phyloP scores from a whole-genome alignment of 768 basidiomycete species.

The Tulasnella sp. region DNA sequence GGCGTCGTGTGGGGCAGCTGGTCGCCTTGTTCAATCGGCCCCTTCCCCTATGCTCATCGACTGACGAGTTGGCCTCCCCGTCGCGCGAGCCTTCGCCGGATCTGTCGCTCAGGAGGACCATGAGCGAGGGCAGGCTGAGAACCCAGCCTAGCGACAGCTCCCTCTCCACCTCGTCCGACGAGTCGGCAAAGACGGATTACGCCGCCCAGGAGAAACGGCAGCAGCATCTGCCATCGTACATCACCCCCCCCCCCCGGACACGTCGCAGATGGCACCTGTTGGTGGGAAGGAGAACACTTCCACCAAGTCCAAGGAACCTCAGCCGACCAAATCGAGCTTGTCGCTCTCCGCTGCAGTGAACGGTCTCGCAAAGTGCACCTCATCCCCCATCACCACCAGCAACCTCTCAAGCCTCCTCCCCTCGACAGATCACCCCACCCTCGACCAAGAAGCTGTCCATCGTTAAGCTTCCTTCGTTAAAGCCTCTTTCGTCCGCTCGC shows the following conservation, averaged over 20 bases:
- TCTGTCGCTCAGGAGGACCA: not conserved
- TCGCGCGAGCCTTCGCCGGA: not conserved
- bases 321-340: constrained; percentile 24
- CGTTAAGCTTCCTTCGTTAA: constrained; percentile 29
- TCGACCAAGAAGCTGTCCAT: constrained; percentile 34
- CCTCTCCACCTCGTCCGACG: not conserved
- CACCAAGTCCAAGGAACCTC: not conserved
- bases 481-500: not conserved
- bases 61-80: not conserved
- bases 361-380: not conserved
- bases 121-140: not conserved
- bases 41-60: not conserved
- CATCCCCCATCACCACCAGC: too few species aligned
- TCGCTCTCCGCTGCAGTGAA: not conserved
- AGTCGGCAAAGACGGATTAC: not conserved
- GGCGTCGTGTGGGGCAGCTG: constrained; percentile 69
- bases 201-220: not conserved
- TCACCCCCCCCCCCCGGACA: constrained; percentile 24
- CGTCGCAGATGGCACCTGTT: constrained; percentile 7
- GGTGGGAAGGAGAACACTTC: not conserved
- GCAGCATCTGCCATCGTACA: not conserved
- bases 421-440: constrained; percentile 21
- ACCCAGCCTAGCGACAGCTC: not conserved
- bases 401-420: not conserved
- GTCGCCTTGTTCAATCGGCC: constrained; percentile 65